Evolutionary conservation across 805 yeast species (phyloP).

Genomic region (Wickerhamiella parazyma): DNA sequence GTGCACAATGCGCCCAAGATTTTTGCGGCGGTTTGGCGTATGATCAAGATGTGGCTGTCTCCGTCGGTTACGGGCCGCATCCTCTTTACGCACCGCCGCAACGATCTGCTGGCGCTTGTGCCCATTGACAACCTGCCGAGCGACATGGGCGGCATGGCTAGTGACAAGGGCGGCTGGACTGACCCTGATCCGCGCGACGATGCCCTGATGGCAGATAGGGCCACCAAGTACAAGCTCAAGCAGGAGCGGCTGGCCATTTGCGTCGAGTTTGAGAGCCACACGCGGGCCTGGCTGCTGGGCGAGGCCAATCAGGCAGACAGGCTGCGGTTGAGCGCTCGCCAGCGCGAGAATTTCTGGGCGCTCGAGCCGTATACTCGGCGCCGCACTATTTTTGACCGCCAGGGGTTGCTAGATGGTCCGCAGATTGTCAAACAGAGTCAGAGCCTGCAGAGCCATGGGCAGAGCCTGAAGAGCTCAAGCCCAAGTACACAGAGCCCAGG

Average conservation of each 20-base stretch:
- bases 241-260: constrained; percentile 43
- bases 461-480: too few species aligned
- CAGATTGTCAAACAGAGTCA: background rate
- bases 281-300: constrained; percentile 61
- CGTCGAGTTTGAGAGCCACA: constrained; percentile 45
- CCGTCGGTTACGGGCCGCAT: constrained; percentile 93
- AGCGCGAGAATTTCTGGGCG: constrained; percentile 47
- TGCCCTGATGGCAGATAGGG: constrained; percentile 32
- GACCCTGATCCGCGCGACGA: constrained; percentile 51
- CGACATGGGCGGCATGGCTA: constrained; percentile 52
- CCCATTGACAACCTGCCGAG: constrained; percentile 47
- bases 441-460: too few species aligned
- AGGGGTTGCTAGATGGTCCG: constrained; percentile 40
- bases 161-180: constrained; percentile 45
- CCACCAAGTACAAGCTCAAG: constrained; percentile 32
- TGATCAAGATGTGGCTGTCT: constrained; percentile 52
- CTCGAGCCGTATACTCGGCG: constrained; percentile 76
- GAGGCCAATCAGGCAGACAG: constrained; percentile 34
- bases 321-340: constrained; percentile 31
- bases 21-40: constrained; percentile 1
- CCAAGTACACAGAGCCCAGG: too few species aligned
- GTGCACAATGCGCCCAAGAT: constrained; percentile 3
- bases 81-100: constrained; percentile 55
- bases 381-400: constrained; percentile 65
- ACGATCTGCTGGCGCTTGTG: constrained; percentile 55